phyloP scores from a whole-genome alignment of 2,329 filamentous ascomycete species.

The Capronia coronata region DNA sequence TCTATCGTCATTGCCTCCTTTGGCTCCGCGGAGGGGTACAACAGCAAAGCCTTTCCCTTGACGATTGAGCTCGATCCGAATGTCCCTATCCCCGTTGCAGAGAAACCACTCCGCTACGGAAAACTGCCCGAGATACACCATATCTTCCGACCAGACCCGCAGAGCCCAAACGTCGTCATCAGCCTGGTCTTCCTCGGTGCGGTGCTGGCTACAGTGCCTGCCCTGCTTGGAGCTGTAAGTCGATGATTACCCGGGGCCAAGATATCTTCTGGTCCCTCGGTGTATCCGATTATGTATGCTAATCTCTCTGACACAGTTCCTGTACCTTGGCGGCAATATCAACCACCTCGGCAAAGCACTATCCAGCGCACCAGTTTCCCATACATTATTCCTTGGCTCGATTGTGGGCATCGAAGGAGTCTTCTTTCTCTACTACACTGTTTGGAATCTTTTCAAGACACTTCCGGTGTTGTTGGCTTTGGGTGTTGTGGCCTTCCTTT shows the following conservation, averaged over 20 bases:
- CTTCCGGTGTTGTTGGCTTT: slow-evolving; percentile 66
- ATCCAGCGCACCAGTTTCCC: slow-evolving; percentile 68
- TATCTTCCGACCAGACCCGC: slow-evolving; percentile 73
- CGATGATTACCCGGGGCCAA: neutral
- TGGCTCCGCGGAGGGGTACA: slow-evolving; percentile 60
- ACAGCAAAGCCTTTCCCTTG: slow-evolving; percentile 66
- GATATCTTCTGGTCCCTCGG: too few species aligned
- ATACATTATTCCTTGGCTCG: slow-evolving; percentile 78
- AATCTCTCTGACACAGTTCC: slow-evolving; percentile 55
- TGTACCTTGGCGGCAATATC: slow-evolving; percentile 73
- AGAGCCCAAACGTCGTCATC: slow-evolving; percentile 72
- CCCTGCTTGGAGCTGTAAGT: slow-evolving; percentile 64
- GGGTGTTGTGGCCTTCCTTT: slow-evolving; percentile 68
- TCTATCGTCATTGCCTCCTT: slow-evolving; percentile 81
- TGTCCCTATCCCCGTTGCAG: slow-evolving; percentile 53
- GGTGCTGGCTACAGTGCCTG: slow-evolving; percentile 66
- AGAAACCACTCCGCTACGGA: slow-evolving; percentile 72
- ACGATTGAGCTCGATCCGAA: slow-evolving; percentile 58
- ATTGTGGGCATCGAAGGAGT: slow-evolving; percentile 81
- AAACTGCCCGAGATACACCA: slow-evolving; percentile 82
- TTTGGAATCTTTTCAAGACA: slow-evolving; percentile 86
- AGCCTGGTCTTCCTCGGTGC: slow-evolving; percentile 70
- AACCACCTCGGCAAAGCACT: slow-evolving; percentile 71
- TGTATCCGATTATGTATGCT: too few species aligned
- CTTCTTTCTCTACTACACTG: slow-evolving; percentile 90